Evolutionary conservation across 2,329 filamentous ascomycete genomes (phyloP).

Genomic region (Claviceps digitariae): DNA sequence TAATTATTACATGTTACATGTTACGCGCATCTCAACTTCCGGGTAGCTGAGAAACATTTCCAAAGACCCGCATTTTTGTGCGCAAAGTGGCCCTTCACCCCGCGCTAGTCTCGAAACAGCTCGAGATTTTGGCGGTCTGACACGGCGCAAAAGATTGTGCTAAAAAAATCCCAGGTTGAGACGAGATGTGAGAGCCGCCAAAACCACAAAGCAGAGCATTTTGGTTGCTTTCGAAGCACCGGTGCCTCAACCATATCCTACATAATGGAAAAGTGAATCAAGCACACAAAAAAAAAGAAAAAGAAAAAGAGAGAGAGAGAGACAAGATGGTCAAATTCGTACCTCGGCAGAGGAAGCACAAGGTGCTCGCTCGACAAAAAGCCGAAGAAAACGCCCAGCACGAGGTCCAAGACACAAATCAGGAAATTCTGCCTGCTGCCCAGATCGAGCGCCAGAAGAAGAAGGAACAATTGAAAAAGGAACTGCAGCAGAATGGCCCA

Average conservation of each 20-base stretch:
- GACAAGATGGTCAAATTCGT: conserved; percentile 41
- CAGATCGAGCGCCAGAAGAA: conserved; percentile 40
- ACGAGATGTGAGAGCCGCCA: not conserved
- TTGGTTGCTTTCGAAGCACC: conserved; percentile 12
- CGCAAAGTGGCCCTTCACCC: conserved; percentile 8
- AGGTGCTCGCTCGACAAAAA: conserved; percentile 50
- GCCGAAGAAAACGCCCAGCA: conserved; percentile 28
- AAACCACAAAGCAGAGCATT: not conserved
- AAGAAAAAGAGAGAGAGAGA: no score
- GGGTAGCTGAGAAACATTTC: not conserved
- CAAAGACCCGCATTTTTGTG: not conserved
- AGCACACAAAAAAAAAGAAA: not conserved
- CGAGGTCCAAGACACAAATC: conserved; percentile 24
- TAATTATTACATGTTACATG: no score
- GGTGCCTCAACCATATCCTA: not conserved
- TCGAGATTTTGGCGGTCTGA: conserved; percentile 21
- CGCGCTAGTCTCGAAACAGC: conserved; percentile 21
- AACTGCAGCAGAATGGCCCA: conserved; percentile 34
- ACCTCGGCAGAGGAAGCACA: conserved; percentile 54
- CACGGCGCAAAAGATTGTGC: conserved; percentile 21
- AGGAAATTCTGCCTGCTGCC: conserved; percentile 21
- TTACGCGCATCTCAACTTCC: not conserved
- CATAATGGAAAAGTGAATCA: not conserved
- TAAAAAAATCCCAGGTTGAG: not conserved
- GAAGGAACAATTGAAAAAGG: conserved; percentile 40